Evolutionary conservation across 257 asterid species (phyloP), one percentile per base, ranked within the genome.

Genomic region (Solanum paucissectum): DNA sequence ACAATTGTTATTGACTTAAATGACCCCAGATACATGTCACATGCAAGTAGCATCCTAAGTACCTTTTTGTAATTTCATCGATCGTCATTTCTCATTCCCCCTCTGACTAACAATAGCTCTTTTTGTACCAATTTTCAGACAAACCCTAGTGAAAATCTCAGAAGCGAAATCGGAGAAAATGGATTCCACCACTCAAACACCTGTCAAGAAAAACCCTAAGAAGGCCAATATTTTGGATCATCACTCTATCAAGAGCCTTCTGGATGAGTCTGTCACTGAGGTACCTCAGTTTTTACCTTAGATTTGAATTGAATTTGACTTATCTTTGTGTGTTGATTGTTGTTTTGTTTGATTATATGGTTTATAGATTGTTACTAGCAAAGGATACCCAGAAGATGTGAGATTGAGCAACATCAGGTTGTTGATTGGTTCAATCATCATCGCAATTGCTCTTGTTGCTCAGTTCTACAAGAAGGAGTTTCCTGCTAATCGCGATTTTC

Each of bases 401-500:
- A 96, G 96, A 93, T 73, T 94, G 95, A 97, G 98, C 87, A 97
- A 96, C 91, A 32, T 93, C 36, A 91, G 98, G 76, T 91, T 97
- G 92, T 73, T 96, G 91, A 87, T 97, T 21, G 99, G 99, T 71
- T 84, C 90, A 60, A 55, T 94, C 86, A 93, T 95, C 87, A 94
- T 97, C 72, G 85, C 89, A 18, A 92, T 96, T 79, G 99, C 99
- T 4, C 93, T 97, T 60, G 93, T 97, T 79, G 99, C 99, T 9
- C 98, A 97, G 95, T 96, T 97, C 88, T 97, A 97, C 93, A 92
- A 94, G 88, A 96, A 96, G 95, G 95, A 97, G 88, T 95, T 96
- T 86, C 99, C 98, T 0, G 99, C 94, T 36, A 96, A 97, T 85
- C 91, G 92, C 79, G 91, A 95, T 92, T 97, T 94, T 89, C 96